Percentiles rank a stretch among this genome's conserved stretches.
Evolutionary conservation across 2,329 filamentous ascomycete species (phyloP).

Genomic region (Lachnellula subtilissima): DNA sequence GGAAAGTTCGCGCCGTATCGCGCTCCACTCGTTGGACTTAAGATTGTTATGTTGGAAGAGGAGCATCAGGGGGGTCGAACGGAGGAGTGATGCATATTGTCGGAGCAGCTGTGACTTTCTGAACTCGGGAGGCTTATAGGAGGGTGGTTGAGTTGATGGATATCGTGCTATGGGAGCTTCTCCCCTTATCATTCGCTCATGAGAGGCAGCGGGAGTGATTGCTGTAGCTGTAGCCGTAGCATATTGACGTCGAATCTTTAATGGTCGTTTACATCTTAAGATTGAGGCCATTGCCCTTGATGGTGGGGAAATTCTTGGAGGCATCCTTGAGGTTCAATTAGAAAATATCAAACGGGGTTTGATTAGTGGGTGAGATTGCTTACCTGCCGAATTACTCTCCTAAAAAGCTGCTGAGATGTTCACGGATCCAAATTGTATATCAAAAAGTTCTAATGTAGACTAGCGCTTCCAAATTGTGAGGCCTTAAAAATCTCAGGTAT

Average conservation of each 20-base stretch:
- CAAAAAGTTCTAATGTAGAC: conserved; percentile 21
- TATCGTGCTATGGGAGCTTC: conserved; percentile 36
- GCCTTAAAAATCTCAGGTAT: not conserved
- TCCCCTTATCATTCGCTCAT: conserved; percentile 43
- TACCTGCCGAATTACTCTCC: not conserved
- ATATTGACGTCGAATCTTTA: conserved; percentile 38
- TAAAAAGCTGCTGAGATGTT: not conserved
- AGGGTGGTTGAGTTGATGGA: conserved; percentile 73
- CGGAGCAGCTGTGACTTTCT: conserved; percentile 85
- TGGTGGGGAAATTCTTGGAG: conserved; percentile 39
- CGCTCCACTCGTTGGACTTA: conserved; percentile 61
- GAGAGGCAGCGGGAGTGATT: conserved; percentile 43
- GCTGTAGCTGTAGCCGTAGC: conserved; percentile 38
- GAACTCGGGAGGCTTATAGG: conserved; percentile 77
- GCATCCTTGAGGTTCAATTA: conserved; percentile 39
- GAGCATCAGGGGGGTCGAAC: conserved; percentile 65
- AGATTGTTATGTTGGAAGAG: conserved; percentile 74
- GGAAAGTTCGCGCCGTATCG: conserved; percentile 59
- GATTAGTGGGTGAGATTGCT: not conserved
- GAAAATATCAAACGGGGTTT: not conserved
- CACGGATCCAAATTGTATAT: not conserved
- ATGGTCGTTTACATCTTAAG: conserved; percentile 34
- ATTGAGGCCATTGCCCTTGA: conserved; percentile 29
- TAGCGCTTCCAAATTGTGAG: conserved; percentile 8
- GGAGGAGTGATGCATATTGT: conserved; percentile 67